A percentile compares a stretch with the other conserved stretches of the same genome.
Conservation (phyloP, 176 grass and related monocot genomes). For the Saccharum officinarum region DNA sequence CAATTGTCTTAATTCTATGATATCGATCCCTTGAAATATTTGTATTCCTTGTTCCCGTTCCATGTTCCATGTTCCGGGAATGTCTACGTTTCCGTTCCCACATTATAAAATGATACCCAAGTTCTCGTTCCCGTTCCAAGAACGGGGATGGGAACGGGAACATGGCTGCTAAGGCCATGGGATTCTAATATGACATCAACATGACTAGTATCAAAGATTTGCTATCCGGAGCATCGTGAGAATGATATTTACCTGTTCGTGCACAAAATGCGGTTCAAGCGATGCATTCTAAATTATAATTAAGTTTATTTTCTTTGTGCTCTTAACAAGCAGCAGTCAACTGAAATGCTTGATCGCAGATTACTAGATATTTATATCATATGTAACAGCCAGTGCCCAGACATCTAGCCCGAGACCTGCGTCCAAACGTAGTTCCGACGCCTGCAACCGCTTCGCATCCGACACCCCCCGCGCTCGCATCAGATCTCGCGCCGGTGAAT, state of each 20-base stretch:
- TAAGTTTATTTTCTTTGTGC: background rate
- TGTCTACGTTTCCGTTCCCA: no score
- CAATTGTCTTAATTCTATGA: background rate
- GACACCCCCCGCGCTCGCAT: no score
- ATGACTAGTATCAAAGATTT: background rate
- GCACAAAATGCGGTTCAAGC: background rate
- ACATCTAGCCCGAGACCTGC: no score
- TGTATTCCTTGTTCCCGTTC: background rate
- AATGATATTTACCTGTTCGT: background rate
- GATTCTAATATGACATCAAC: background rate
- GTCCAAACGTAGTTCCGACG: no score
- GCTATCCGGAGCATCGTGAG: background rate
- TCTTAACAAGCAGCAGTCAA: background rate
- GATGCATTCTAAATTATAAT: background rate
- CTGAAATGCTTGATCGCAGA: background rate
- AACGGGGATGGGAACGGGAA: no score
- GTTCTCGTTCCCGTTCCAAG: no score
- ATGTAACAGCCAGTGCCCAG: background rate
- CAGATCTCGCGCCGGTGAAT: no score
- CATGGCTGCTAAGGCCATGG: background rate
- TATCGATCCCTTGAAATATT: background rate
- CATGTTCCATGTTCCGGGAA: no score
- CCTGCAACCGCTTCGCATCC: no score
- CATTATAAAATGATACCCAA: no score
- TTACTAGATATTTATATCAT: background rate